phyloP scores from a whole-genome alignment of 1,284 basidiomycete species.

The Bjerkandera adusta region DNA sequence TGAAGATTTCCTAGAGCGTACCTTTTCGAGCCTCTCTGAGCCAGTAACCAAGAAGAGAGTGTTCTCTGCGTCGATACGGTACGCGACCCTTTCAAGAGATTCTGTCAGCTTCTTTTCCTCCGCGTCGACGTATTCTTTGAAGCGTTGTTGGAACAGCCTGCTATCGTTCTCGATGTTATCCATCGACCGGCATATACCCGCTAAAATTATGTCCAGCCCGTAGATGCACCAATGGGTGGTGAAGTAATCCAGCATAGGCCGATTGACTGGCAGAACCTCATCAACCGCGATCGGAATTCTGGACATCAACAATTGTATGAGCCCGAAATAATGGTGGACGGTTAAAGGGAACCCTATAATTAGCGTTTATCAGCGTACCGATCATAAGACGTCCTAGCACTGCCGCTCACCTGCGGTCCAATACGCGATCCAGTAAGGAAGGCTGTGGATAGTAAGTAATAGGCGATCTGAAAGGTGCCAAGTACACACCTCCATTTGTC shows the following conservation, averaged over 20 bases:
- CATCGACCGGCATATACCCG: not conserved
- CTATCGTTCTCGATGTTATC: not conserved
- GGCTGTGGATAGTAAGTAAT: no score
- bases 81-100: slow-evolving; percentile 20
- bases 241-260: not conserved
- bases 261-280: slow-evolving; percentile 2
- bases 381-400: no score
- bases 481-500: slow-evolving; percentile 4
- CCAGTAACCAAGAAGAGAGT: slow-evolving; percentile 21
- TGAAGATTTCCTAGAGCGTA: slow-evolving; percentile 4
- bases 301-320: slow-evolving; percentile 13
- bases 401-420: slow-evolving; percentile 9
- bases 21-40: slow-evolving; percentile 21
- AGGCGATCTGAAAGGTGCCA: not conserved
- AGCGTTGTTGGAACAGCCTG: slow-evolving; percentile 14
- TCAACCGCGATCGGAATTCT: not conserved
- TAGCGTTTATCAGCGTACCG: no score
- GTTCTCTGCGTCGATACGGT: slow-evolving; percentile 22
- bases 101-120: slow-evolving; percentile 21
- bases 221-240: slow-evolving; percentile 3
- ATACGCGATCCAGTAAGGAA: slow-evolving; percentile 7
- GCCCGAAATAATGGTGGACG: slow-evolving; percentile 15
- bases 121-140: slow-evolving; percentile 19
- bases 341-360: slow-evolving; percentile 17
- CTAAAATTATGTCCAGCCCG: not conserved